Evolutionary conservation across 208 protist genomes (phyloP).

Genomic region (Crithidia expoeki): DNA sequence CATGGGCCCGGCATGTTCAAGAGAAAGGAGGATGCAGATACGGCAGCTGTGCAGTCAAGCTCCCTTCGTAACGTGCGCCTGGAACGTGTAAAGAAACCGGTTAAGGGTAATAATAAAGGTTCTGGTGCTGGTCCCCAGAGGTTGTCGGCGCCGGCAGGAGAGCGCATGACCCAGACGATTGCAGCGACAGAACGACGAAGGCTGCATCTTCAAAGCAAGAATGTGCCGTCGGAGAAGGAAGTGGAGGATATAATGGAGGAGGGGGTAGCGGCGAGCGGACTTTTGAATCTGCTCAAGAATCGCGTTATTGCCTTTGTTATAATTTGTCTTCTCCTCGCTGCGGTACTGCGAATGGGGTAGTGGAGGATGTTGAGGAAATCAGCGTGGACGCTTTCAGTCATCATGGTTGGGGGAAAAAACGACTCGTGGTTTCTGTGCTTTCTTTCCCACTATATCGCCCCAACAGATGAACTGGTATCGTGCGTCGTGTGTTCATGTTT

Average conservation of each 20-base stretch:
- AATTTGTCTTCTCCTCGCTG: slow-evolving; percentile 29
- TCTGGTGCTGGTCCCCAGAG: neutral
- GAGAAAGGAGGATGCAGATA: neutral
- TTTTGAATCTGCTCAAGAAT: slow-evolving; percentile 13
- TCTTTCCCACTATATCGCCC: no score
- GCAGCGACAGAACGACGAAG: neutral
- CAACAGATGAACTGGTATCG: no score
- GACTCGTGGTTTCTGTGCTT: no score
- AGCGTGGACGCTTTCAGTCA: no score
- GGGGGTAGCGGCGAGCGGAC: neutral
- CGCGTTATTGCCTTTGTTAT: slow-evolving; percentile 25
- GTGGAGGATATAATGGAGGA: slow-evolving; percentile 4
- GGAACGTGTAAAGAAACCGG: slow-evolving; percentile 3
- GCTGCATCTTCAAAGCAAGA: neutral
- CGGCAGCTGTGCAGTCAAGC: neutral
- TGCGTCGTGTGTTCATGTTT: no score
- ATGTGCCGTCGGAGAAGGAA: neutral
- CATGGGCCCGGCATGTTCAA: neutral
- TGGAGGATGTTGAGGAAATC: neutral
- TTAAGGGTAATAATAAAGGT: neutral
- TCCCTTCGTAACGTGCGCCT: slow-evolving; percentile 29
- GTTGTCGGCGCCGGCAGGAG: neutral
- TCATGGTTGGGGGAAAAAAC: no score
- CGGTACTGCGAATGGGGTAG: slow-evolving; percentile 35
- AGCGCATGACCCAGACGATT: neutral